Base-by-base conservation (phyloP, 2,329 filamentous ascomycete genomes). In the Eurotiales sp. region DNA sequence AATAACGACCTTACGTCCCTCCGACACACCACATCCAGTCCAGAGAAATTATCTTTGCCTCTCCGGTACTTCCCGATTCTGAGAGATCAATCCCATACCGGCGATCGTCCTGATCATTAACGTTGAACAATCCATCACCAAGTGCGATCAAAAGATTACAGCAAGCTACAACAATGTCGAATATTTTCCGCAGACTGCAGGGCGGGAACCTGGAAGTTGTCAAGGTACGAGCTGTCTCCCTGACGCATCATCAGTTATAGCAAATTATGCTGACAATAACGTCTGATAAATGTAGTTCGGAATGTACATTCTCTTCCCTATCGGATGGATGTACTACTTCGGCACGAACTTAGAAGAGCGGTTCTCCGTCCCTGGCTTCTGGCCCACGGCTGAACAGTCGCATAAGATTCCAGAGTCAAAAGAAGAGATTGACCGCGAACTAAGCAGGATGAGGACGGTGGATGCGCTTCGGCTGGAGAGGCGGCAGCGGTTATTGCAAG, bases 271-370 rank as follows among this genome's bases (percentile, higher is more conserved):
- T 6, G 22, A 14, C 11, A 15, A 8, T 41, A 21, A 42, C 30
- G 8, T 15, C 3, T 34, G 12, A 3, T 5, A 12, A n/a, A 17
- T 37, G 15, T 52, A 96, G 92, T 99, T 99, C 72, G 91, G 92
- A 76, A 88, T 95, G 81, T 99, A 99, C 77, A 86, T 99, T 76
- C 86, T 96, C 81, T 99, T 99, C 74, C 93, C 93, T 15, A 97
- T 99, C 64, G 90, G 89, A 62, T 91, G 93, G 78, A 99, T 99
- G 93, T 97, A 95, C 80, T 99, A 99, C 78, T 99, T 97, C 72
- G 93, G 93, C 68, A 96, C 91, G 51, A 99, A 99, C 72, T 88
- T 99, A 67, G 93, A 99, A 73, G 81, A 86, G 59, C 86, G 90
- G 58, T 99, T 99, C 77, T 76, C 81, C 43, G 89, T 97, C 1